Base-by-base conservation (phyloP, 2,329 filamentous ascomycete genomes). In the Aspergillus sclerotialis region DNA sequence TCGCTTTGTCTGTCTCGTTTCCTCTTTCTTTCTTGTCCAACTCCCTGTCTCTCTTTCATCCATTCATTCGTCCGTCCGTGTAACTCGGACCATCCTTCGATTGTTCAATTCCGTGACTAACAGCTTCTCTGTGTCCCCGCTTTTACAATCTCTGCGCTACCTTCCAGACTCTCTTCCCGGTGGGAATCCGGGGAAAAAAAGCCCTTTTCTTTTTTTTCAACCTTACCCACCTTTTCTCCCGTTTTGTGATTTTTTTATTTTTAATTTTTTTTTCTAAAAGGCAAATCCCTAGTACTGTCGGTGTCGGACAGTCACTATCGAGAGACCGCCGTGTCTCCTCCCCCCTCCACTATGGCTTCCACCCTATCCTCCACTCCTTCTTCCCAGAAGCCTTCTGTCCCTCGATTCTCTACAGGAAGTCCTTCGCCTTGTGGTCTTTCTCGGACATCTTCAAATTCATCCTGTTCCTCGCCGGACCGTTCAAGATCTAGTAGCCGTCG, bases 401-500 rank as follows among this genome's bases (percentile, higher is more conserved):
- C 13, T 41, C 46, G 16, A 39, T 38, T 16, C 28, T 23, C 44
- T 29, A 44, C 46, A 26, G 44, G 45, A 37, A 46, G 52, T 32
- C 33, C 38, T 2, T 42, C 42, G 12, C 49, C 36, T 8, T 29
- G 43, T 9, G 27, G 37, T 16, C 32, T 44, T 34, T 56, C 56
- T n/a, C 54, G 53, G 37, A 51, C 48, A 32, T 49, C 50, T 2
- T 63, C 60, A 5, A 54, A 56, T 19, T 56, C 55, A 5, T 46
- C 50, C 16, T 56, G 54, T 35, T 56, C 50, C 28, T 58, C 61
- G 8, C 49, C 55, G 4, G 52, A 56, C 47, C 50, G 53, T n/a
- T 63, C 61, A 13, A 49, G 55, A 18, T 60, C 60, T 7, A 64
- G 54, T 51, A 63, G 59, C 30, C 60, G 61, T 21, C 59, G 61